Conservation (phyloP, 352 stramenopile genomes). For the Pythium phragmiticola region DNA sequence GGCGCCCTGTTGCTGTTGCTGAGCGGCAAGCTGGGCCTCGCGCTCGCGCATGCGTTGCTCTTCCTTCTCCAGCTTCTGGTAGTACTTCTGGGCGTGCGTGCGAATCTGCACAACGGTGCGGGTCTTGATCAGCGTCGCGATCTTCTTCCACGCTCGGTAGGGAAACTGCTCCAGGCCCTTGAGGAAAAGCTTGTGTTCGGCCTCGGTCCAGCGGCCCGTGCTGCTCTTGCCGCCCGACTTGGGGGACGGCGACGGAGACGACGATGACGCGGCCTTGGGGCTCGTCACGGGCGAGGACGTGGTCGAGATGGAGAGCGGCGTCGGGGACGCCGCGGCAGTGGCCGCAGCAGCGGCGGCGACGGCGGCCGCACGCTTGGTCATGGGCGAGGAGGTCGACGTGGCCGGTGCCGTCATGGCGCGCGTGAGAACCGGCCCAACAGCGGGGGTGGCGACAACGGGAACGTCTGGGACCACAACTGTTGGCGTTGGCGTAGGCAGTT, state of each 20-base stretch:
- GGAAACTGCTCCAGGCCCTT: conserved; percentile 84
- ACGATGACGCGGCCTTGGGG: conserved; percentile 15
- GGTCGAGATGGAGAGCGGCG: conserved; percentile 14
- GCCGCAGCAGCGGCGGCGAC: conserved; percentile 11
- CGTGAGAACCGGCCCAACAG: neutral
- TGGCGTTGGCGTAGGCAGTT: neutral
- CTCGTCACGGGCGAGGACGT: conserved; percentile 7
- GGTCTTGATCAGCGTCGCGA: conserved; percentile 93
- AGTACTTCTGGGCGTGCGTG: conserved; percentile 89
- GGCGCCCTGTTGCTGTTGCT: conserved; percentile 12
- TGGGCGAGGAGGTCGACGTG: conserved; percentile 1
- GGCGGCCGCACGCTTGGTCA: conserved; percentile 24
- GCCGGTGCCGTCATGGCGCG: neutral
- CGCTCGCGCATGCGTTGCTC: conserved; percentile 73
- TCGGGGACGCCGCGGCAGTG: neutral
- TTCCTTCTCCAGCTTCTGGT: conserved; percentile 89
- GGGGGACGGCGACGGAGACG: conserved; percentile 23
- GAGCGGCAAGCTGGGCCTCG: conserved; percentile 37
- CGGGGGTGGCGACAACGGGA: neutral
- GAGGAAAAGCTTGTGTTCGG: conserved; percentile 88
- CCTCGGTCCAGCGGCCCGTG: conserved; percentile 84
- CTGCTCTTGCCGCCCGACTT: conserved; percentile 58
- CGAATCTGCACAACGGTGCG: conserved; percentile 90
- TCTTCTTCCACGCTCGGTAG: conserved; percentile 91
- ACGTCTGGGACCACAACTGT: neutral